Conservation (phyloP, 208 protist species). For the Crithidia sp. region DNA sequence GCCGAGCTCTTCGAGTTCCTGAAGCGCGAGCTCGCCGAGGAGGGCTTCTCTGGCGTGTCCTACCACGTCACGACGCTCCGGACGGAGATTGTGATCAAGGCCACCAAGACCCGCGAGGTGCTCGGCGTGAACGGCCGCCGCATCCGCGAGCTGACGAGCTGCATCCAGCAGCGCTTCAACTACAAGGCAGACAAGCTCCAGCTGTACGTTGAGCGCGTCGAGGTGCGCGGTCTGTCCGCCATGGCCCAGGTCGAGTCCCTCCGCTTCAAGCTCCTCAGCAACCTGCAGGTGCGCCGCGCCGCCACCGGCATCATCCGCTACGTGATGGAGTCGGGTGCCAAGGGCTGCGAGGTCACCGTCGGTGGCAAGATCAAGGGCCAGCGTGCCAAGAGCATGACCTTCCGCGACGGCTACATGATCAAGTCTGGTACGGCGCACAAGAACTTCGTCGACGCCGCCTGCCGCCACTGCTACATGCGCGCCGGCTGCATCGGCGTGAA, state of each 20-base stretch:
- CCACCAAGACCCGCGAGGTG: slow-evolving; percentile 97
- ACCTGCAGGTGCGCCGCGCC: slow-evolving; percentile 98
- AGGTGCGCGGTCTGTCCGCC: slow-evolving; percentile 97
- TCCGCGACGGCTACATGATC: slow-evolving; percentile 99
- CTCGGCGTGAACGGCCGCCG: slow-evolving; percentile 97
- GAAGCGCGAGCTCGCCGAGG: slow-evolving; percentile 97
- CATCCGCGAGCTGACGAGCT: slow-evolving; percentile 98
- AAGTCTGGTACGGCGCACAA: slow-evolving; percentile 95
- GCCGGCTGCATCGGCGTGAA: slow-evolving; percentile 99
- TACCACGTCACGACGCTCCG: slow-evolving; percentile 95
- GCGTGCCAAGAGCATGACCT: slow-evolving; percentile 99
- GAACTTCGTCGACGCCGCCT: slow-evolving; percentile 95
- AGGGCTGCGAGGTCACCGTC: slow-evolving; percentile 99
- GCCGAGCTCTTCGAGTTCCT: slow-evolving; percentile 99
- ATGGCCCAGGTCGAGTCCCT: slow-evolving; percentile 99
- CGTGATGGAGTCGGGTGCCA: slow-evolving; percentile 98
- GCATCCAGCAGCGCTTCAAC: slow-evolving; percentile 99
- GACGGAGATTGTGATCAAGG: slow-evolving; percentile 99
- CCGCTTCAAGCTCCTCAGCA: slow-evolving; percentile 98
- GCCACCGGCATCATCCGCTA: slow-evolving; percentile 99
- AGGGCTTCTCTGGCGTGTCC: slow-evolving; percentile 97
- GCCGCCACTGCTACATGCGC: slow-evolving; percentile 97
- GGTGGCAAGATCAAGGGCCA: slow-evolving; percentile 99
- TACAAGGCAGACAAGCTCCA: slow-evolving; percentile 96
- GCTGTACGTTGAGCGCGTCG: slow-evolving; percentile 97